Percentiles rank a stretch among this genome's conserved stretches.
Evolutionary conservation across 2,329 filamentous ascomycete genomes (phyloP).

Genomic region (Penicillium corylophilum): DNA sequence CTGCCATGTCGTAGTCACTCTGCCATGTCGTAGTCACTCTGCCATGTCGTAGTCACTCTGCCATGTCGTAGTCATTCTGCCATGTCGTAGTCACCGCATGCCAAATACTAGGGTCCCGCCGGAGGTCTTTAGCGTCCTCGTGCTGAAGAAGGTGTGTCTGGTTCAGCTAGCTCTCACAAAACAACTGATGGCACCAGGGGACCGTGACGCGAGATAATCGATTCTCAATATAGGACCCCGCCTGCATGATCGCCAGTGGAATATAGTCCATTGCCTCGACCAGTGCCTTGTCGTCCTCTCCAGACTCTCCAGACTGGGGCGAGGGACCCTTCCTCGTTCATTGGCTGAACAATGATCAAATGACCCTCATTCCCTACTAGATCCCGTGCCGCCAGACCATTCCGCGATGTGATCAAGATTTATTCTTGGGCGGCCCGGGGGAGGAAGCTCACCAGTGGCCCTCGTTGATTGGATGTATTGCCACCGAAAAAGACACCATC

Average conservation of each 20-base stretch:
- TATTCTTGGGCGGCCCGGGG: constrained; percentile 12
- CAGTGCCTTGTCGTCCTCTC: constrained; percentile 12
- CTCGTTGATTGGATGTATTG: constrained; percentile 7
- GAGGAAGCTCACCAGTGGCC: constrained; percentile 18
- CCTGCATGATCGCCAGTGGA: constrained; percentile 26
- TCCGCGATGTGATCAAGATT: constrained; percentile 24
- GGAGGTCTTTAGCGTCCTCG: constrained; percentile 29
- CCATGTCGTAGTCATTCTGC: no score
- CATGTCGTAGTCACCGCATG: constrained; percentile 41
- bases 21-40: no score
- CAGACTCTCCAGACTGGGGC: constrained; percentile 1
- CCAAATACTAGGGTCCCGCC: constrained; percentile 33
- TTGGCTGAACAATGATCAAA: constrained; percentile 9
- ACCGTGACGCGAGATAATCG: constrained; percentile 30
- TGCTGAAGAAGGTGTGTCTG: constrained; percentile 25
- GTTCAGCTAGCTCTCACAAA: constrained; percentile 34
- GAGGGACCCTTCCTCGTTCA: constrained; percentile 13
- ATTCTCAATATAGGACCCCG: constrained; percentile 25
- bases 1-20: no score
- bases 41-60: no score
- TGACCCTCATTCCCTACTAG: constrained; percentile 8
- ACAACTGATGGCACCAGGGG: constrained; percentile 35
- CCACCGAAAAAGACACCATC: constrained; percentile 12
- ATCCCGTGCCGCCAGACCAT: constrained; percentile 11
- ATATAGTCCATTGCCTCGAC: constrained; percentile 8